Evolutionary conservation across 345 rosid species (phyloP).

Genomic region (Microthlaspi erraticum): DNA sequence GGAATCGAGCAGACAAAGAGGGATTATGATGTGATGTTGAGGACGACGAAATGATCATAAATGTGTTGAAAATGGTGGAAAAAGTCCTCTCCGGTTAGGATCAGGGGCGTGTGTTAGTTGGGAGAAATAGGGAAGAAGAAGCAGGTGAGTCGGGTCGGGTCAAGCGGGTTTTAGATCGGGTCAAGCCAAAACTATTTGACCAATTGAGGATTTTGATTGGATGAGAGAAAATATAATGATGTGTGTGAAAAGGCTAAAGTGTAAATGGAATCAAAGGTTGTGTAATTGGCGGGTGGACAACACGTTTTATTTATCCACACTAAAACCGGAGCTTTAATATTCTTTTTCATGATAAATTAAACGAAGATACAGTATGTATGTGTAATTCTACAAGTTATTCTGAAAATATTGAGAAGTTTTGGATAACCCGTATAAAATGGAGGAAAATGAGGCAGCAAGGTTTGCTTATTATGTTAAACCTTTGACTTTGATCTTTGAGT

Average conservation of each 20-base stretch:
- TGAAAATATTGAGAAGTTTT: not conserved
- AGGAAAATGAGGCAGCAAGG: not conserved
- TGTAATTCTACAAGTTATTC: not conserved
- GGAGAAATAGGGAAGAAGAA: not conserved
- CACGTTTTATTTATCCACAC: conserved; percentile 59
- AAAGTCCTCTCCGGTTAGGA: conserved; percentile 11
- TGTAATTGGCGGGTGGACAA: conserved; percentile 47
- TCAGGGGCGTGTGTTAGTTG: conserved; percentile 36
- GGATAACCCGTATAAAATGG: not conserved
- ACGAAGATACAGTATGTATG: not conserved
- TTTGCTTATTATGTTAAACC: not conserved
- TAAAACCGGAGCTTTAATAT: not conserved
- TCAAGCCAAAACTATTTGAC: conserved; percentile 42
- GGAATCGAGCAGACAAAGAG: conserved; percentile 36
- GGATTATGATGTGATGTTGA: conserved; percentile 11
- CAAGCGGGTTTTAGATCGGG: conserved; percentile 17
- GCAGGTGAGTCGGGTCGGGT: conserved; percentile 41
- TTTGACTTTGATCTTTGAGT: not conserved
- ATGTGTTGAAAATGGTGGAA: conserved; percentile 11
- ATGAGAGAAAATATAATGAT: not conserved
- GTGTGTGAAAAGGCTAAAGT: conserved; percentile 13
- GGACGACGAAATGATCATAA: not conserved
- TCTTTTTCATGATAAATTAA: not conserved
- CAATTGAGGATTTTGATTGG: not conserved
- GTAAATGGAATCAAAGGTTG: conserved; percentile 34